Evolutionary conservation across 169 alveolate genomes (phyloP), one percentile per base, ranked within the genome.

Genomic region (Cryptosporidium canis): DNA sequence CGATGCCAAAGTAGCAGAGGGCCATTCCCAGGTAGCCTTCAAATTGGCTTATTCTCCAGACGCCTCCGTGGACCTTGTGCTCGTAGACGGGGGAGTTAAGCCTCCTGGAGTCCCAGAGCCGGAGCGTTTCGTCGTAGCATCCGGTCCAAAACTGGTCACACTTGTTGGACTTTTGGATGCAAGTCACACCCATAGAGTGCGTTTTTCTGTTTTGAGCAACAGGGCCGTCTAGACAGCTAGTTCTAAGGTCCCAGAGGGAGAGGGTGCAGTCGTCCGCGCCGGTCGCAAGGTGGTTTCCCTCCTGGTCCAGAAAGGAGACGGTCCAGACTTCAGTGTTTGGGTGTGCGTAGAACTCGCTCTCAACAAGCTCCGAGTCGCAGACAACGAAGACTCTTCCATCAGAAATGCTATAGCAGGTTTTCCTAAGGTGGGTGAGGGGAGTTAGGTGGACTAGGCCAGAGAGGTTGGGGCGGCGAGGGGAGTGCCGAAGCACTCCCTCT

Each of bases 171-270:
- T 55, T 55, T 14, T 35, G 45, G 35, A 77, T 77, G 37, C 87
- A 77, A 18, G 87, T 77, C n/a, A 77, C 72, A n/a, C 87, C 87
- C 87, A 77, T 77, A 77, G 44, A 41, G 11, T 77, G 87, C 7
- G 77, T 27, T 41, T 55, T 77, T 27, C 24, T n/a, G 63, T 77
- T 77, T n/a, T 35, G 47, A 6, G 35, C 16, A 3, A 37, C 68
- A 4, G 51, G 51, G 16, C n/a, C 64, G 18, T 51, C 35, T 18
- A 16, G 21, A 55, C 33, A 35, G 43, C 39, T 43, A 3, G 48
- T 39, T 77, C 87, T 55, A 8, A 77, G 41, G 9, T 77, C 87
- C 87, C 87, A 77, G 7, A 77, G 8, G 11, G 87, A 55, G 6
- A 77, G 39, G 14, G 24, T 16, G 14, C 87, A 77, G 33, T 77